A percentile compares a stretch with the other conserved stretches of the same genome.
phyloP scores from a whole-genome alignment of 2,329 filamentous ascomycete species.

The Hymenoscyphus fructigenus region DNA sequence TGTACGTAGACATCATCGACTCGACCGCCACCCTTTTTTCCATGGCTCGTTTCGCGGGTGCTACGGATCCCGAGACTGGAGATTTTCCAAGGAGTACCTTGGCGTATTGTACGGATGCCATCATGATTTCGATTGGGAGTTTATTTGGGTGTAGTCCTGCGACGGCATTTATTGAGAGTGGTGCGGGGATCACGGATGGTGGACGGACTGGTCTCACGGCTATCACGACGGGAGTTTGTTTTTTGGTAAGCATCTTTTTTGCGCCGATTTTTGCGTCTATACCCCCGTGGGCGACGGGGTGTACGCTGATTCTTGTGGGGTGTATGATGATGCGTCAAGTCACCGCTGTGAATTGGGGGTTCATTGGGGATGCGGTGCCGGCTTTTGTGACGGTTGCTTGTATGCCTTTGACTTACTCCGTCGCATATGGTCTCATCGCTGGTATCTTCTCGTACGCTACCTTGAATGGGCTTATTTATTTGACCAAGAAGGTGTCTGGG shows the following conservation, averaged over 20 bases:
- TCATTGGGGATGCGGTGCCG: constrained; percentile 72
- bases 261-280: constrained; percentile 76
- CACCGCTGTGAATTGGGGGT: constrained; percentile 73
- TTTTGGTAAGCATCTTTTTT: constrained; percentile 71
- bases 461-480: constrained; percentile 53
- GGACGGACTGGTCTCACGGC: constrained; percentile 72
- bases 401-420: constrained; percentile 78
- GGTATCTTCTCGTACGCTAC: constrained; percentile 55
- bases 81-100: constrained; percentile 85
- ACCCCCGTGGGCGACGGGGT: constrained; percentile 75
- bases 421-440: constrained; percentile 74
- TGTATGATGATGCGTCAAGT: constrained; percentile 78
- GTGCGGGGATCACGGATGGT: constrained; percentile 73
- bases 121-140: constrained; percentile 69
- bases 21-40: constrained; percentile 76
- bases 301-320: constrained; percentile 70
- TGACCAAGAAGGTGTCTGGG: constrained; percentile 47
- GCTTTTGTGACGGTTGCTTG: constrained; percentile 74
- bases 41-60: constrained; percentile 75
- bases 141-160: constrained; percentile 70
- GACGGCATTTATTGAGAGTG: constrained; percentile 74
- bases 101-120: constrained; percentile 72
- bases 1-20: constrained; percentile 79
- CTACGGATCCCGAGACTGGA: constrained; percentile 63
- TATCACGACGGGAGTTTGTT: constrained; percentile 67